Conservation (phyloP, 2,329 filamentous ascomycete genomes). For the Mollisia scopiformis region DNA sequence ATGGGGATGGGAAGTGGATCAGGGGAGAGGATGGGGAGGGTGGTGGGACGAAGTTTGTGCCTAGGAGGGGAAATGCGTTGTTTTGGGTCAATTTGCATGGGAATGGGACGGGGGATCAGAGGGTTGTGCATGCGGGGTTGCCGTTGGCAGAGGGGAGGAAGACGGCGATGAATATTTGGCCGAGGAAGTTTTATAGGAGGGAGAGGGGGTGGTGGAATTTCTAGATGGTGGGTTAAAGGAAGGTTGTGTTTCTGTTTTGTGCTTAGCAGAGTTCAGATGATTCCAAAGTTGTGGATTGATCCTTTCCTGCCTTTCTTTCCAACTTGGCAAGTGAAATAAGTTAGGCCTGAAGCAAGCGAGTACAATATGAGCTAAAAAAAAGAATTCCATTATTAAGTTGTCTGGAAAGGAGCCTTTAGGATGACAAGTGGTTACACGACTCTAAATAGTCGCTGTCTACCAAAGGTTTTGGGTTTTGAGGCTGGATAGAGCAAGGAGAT, state of each 20-base stretch:
- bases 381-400: too few species aligned
- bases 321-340: neutral
- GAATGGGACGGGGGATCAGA: slow-evolving; percentile 25
- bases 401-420: too few species aligned
- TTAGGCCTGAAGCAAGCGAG: neutral
- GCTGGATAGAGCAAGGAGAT: too few species aligned
- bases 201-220: neutral
- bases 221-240: neutral
- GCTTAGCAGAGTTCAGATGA: too few species aligned
- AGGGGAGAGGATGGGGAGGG: slow-evolving; percentile 5
- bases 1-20: neutral
- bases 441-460: too few species aligned
- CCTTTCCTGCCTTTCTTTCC: too few species aligned
- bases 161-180: slow-evolving; percentile 27
- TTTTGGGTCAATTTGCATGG: slow-evolving; percentile 26
- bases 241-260: neutral
- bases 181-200: slow-evolving; percentile 14
- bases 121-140: slow-evolving; percentile 22
- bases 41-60: slow-evolving; percentile 13
- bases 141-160: slow-evolving; percentile 18
- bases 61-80: slow-evolving; percentile 19
- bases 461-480: too few species aligned
- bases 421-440: too few species aligned
- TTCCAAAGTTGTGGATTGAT: too few species aligned
- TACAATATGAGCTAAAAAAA: neutral